Conservation (phyloP, 305 asterid genomes). For the Fraxinus floribunda region DNA sequence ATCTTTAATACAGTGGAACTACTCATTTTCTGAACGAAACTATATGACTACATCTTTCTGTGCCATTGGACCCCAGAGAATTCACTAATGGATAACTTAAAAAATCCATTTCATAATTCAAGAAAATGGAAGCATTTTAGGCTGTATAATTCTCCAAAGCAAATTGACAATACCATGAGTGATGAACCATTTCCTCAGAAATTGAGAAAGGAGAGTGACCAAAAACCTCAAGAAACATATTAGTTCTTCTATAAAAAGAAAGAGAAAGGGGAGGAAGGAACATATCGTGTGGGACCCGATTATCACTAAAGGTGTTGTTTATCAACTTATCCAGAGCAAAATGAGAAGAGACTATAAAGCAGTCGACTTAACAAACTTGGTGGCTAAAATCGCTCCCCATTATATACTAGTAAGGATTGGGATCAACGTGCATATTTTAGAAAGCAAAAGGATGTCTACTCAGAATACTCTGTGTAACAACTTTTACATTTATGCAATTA, state of each 20-base stretch:
- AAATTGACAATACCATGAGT: not conserved
- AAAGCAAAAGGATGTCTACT: not conserved
- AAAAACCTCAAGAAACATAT: not conserved
- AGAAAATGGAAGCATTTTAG: not conserved
- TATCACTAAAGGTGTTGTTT: not conserved
- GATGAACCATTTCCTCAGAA: not conserved
- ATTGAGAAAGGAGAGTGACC: not conserved
- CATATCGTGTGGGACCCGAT: not conserved
- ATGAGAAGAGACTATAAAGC: not conserved
- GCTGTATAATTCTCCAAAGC: not conserved
- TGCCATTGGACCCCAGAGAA: not conserved
- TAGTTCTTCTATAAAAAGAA: not conserved
- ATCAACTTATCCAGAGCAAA: not conserved
- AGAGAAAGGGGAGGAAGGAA: not conserved
- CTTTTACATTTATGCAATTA: not conserved
- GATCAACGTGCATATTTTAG: not conserved
- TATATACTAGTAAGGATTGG: not conserved
- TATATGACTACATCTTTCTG: not conserved
- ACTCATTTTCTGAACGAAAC: not conserved
- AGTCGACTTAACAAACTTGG: not conserved
- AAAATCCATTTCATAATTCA: not conserved
- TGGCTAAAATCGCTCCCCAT: not conserved
- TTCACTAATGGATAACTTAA: not conserved
- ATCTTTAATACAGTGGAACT: not conserved
- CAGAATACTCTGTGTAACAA: not conserved